phyloP scores from a whole-genome alignment of 1,139 yeast species.

The Saccharomyces hybrid region DNA sequence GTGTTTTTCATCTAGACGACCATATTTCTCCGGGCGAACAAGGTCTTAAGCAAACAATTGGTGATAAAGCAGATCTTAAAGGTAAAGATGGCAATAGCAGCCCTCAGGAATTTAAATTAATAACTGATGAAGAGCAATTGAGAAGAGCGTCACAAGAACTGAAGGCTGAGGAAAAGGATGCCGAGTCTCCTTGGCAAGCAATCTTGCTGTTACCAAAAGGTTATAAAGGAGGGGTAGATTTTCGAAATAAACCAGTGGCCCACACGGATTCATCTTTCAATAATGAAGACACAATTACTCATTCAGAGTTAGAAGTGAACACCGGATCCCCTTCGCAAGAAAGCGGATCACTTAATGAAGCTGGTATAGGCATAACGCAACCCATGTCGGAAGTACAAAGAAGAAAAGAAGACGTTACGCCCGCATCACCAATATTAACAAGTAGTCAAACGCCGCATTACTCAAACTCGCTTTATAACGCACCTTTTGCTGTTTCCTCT shows the following conservation, averaged over 20 bases:
- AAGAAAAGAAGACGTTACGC: slow-evolving; percentile 2
- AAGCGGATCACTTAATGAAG: slow-evolving; percentile 13
- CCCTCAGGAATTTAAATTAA: slow-evolving; percentile 13
- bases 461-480: not conserved
- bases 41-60: too few species aligned
- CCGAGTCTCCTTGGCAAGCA: slow-evolving; percentile 22
- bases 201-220: slow-evolving; percentile 27
- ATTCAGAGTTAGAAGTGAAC: not conserved
- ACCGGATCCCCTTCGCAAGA: not conserved
- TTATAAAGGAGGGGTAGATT: slow-evolving; percentile 13
- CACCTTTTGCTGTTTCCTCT: not conserved
- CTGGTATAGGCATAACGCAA: slow-evolving; percentile 16
- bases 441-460: not conserved
- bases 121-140: slow-evolving; percentile 21
- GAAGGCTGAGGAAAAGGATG: slow-evolving; percentile 11
- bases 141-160: slow-evolving; percentile 15
- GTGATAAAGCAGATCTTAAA: not conserved
- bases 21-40: not conserved
- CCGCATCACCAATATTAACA: slow-evolving; percentile 4
- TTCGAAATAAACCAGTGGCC: slow-evolving; percentile 3
- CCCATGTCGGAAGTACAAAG: slow-evolving; percentile 8
- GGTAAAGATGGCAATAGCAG: not conserved
- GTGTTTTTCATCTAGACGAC: not conserved
- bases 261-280: slow-evolving; percentile 3
- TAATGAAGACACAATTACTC: slow-evolving; percentile 2